Percentiles rank a stretch among this genome's conserved stretches.
phyloP scores from a whole-genome alignment of 2,329 filamentous ascomycete species.

The Pyrenophora teres region DNA sequence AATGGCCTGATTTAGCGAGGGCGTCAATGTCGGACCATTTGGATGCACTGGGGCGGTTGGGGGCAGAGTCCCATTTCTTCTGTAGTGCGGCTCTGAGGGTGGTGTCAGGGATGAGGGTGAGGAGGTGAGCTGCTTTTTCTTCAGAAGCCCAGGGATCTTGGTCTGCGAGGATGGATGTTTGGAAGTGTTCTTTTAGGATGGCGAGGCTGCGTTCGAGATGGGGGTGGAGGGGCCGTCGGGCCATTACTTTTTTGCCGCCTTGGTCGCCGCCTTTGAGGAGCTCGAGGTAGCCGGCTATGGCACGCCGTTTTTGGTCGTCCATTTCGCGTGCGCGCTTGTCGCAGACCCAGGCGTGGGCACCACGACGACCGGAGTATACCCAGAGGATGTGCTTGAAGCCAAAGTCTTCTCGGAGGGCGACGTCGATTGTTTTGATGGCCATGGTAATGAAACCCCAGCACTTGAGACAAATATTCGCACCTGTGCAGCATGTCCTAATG shows the following conservation, averaged over 20 bases:
- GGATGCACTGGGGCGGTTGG: slow-evolving; percentile 72
- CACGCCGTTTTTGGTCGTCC: slow-evolving; percentile 82
- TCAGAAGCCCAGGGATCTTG: slow-evolving; percentile 81
- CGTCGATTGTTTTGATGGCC: slow-evolving; percentile 92
- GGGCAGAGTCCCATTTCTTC: slow-evolving; percentile 88
- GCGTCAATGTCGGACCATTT: slow-evolving; percentile 97
- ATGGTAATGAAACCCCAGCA: slow-evolving; percentile 99
- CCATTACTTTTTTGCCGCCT: slow-evolving; percentile 83
- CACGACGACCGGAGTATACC: slow-evolving; percentile 97
- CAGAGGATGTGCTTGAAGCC: slow-evolving; percentile 96
- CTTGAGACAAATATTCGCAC: slow-evolving; percentile 89
- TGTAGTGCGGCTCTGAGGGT: slow-evolving; percentile 76
- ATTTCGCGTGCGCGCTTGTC: slow-evolving; percentile 83
- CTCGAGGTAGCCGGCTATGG: slow-evolving; percentile 88
- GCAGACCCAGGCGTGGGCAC: slow-evolving; percentile 97
- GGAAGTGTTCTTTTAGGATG: slow-evolving; percentile 82
- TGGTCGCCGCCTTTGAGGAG: slow-evolving; percentile 85
- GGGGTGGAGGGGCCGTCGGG: slow-evolving; percentile 84
- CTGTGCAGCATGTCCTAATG: slow-evolving; percentile 90
- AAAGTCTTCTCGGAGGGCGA: slow-evolving; percentile 88
- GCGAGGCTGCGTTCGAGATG: slow-evolving; percentile 86
- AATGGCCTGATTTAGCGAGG: slow-evolving; percentile 75
- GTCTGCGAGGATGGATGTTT: slow-evolving; percentile 75
- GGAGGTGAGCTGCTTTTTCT: slow-evolving; percentile 75
- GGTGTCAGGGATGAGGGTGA: slow-evolving; percentile 83